Evolutionary conservation across 371 early-diverging fungal genomes (phyloP).

Genomic region (Cokeromyces recurvatus): DNA sequence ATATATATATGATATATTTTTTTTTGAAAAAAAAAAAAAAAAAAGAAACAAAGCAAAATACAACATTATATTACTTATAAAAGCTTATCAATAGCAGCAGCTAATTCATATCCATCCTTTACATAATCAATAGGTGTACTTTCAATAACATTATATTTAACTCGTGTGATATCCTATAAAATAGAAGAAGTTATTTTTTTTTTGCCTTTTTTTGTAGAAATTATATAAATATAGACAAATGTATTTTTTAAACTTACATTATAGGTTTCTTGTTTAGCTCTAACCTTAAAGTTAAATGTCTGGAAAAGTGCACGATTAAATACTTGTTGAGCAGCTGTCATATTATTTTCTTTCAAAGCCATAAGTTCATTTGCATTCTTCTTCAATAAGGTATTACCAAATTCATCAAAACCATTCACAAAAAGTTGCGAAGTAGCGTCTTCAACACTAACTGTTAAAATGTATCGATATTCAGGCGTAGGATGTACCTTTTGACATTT

Average conservation of each 20-base stretch:
- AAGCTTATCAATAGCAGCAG: slow-evolving; percentile 40
- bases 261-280: slow-evolving; percentile 80
- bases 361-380: slow-evolving; percentile 67
- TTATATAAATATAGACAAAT: not conserved
- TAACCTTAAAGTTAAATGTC: slow-evolving; percentile 64
- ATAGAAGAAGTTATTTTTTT: not conserved
- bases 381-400: slow-evolving; percentile 66
- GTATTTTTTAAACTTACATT: no score
- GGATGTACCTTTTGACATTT: slow-evolving; percentile 74
- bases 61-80: not conserved
- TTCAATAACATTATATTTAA: slow-evolving; percentile 46
- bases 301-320: slow-evolving; percentile 61
- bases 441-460: slow-evolving; percentile 63
- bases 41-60: no score
- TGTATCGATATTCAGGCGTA: slow-evolving; percentile 77
- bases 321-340: slow-evolving; percentile 28
- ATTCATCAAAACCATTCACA: slow-evolving; percentile 86
- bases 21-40: no score
- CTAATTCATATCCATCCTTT: slow-evolving; percentile 50
- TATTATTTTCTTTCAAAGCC: slow-evolving; percentile 43
- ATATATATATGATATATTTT: no score
- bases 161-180: slow-evolving; percentile 55
- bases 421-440: slow-evolving; percentile 84
- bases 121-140: slow-evolving; percentile 57
- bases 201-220: not conserved